These are phyloP conservation scores for Drosera spatulata DNA, from an alignment of 179 eudicot species.

Conservation along the genomic window DNA sequence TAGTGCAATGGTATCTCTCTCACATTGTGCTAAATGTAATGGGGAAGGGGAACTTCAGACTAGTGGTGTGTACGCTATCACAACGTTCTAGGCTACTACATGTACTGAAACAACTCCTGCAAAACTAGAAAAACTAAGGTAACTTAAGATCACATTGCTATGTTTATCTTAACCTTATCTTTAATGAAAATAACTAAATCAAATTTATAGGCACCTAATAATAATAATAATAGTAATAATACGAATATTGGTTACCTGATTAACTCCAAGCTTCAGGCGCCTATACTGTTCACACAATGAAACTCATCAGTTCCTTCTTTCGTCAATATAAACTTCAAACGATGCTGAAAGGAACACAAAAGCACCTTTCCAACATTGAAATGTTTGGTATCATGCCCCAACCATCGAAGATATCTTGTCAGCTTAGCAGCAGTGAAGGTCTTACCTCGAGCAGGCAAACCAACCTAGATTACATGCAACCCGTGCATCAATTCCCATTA, in stretches of 20 bases:
- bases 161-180: too few species aligned
- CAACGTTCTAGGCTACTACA: too few species aligned
- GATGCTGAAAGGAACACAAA: not conserved
- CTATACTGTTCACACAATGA: constrained; percentile 62
- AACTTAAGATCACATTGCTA: too few species aligned
- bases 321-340: constrained; percentile 3
- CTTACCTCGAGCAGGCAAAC: constrained; percentile 99
- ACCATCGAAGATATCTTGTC: constrained; percentile 96
- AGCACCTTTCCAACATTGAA: constrained; percentile 97
- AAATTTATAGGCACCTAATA: not conserved
- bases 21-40: not conserved
- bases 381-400: constrained; percentile 98
- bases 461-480: constrained; percentile 49
- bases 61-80: too few species aligned
- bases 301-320: constrained; percentile 13
- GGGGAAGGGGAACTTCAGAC: not conserved
- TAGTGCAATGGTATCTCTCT: not conserved
- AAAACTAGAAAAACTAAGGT: too few species aligned
- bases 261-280: constrained; percentile 89
- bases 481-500: not conserved
- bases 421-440: constrained; percentile 98
- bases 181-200: not conserved
- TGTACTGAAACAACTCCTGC: too few species aligned
- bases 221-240: not conserved
- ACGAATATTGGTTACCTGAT: constrained; percentile 44